A percentile compares a stretch with the other conserved stretches of the same genome.
These are phyloP conservation scores for Magnusiomyces fungicola DNA, from an alignment of 1,139 yeast species.

Conservation along the genomic window DNA sequence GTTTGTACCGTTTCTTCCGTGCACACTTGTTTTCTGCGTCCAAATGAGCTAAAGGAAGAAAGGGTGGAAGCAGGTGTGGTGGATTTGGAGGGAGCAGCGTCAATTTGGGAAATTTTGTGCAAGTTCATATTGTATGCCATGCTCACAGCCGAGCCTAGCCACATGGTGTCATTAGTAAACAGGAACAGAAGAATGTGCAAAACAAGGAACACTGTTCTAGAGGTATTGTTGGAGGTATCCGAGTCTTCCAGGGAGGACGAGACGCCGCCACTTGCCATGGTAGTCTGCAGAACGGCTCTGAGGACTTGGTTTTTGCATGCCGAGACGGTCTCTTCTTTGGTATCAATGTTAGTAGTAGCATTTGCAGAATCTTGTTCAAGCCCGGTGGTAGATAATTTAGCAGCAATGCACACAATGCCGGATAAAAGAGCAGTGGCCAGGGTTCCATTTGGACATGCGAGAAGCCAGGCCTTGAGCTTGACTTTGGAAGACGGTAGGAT, in stretches of 20 bases:
- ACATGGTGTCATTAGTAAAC: conserved; percentile 31
- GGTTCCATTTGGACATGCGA: conserved; percentile 21
- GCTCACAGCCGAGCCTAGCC: conserved; percentile 36
- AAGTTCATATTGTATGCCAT: conserved; percentile 25
- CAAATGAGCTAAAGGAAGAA: background rate
- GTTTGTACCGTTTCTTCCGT: conserved; percentile 18
- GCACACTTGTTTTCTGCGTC: background rate
- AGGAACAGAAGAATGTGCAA: conserved; percentile 22
- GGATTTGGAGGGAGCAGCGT: conserved; percentile 3
- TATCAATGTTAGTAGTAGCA: too few relatives aligned
- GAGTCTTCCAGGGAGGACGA: too few relatives aligned
- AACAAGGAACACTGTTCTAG: conserved; percentile 1
- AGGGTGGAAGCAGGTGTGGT: background rate
- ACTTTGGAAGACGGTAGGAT: conserved; percentile 32
- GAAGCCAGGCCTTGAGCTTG: conserved; percentile 28
- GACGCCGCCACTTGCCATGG: too few relatives aligned
- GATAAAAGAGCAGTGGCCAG: conserved; percentile 22
- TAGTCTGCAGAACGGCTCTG: too few relatives aligned
- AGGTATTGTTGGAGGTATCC: too few relatives aligned
- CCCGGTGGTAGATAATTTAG: too few relatives aligned
- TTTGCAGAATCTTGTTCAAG: too few relatives aligned
- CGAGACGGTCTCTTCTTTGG: too few relatives aligned
- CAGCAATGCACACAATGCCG: conserved; percentile 20
- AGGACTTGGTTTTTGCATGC: too few relatives aligned
- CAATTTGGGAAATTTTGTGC: conserved; percentile 17